Evolutionary conservation across 768 basidiomycete species (phyloP).

Genomic region (Epithele typhae): DNA sequence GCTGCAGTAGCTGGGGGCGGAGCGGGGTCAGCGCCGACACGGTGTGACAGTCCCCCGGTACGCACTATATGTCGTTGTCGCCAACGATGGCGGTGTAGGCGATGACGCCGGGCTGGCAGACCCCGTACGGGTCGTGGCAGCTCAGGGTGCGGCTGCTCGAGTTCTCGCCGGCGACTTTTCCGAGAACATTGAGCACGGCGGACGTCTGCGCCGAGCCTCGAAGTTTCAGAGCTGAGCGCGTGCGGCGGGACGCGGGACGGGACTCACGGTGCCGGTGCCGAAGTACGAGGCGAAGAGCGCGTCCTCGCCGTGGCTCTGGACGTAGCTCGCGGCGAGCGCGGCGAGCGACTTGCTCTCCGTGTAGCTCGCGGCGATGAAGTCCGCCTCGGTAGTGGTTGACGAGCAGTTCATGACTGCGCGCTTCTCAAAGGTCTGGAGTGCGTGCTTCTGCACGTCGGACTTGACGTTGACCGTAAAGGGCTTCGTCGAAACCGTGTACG

Average conservation of each 20-base stretch:
- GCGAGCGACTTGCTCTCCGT: constrained; percentile 39
- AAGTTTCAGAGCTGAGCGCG: too few relatives aligned
- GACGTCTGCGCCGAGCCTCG: constrained; percentile 29
- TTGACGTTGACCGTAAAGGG: constrained; percentile 32
- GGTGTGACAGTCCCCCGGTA: too few relatives aligned
- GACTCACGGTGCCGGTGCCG: constrained; percentile 20
- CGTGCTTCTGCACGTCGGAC: constrained; percentile 31
- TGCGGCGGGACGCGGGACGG: too few relatives aligned
- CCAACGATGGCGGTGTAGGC: constrained; percentile 40
- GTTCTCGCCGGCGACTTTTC: constrained; percentile 35
- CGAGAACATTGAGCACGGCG: too few relatives aligned
- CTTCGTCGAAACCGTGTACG: constrained; percentile 24
- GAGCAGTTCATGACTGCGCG: constrained; percentile 39
- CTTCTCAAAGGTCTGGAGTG: constrained; percentile 25
- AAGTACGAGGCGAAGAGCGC: constrained; percentile 39
- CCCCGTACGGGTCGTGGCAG: constrained; percentile 37
- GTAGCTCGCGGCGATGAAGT: constrained; percentile 34
- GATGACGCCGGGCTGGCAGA: constrained; percentile 32
- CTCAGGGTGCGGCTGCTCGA: constrained; percentile 37
- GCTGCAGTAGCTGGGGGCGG: constrained; percentile 30
- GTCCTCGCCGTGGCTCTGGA: constrained; percentile 35
- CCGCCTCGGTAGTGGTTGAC: constrained; percentile 25
- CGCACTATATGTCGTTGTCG: constrained; percentile 41
- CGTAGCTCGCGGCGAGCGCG: constrained; percentile 28
- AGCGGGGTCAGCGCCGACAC: not conserved